Conservation (phyloP, 805 yeast species). For the Schwanniomyces occidentalis region DNA sequence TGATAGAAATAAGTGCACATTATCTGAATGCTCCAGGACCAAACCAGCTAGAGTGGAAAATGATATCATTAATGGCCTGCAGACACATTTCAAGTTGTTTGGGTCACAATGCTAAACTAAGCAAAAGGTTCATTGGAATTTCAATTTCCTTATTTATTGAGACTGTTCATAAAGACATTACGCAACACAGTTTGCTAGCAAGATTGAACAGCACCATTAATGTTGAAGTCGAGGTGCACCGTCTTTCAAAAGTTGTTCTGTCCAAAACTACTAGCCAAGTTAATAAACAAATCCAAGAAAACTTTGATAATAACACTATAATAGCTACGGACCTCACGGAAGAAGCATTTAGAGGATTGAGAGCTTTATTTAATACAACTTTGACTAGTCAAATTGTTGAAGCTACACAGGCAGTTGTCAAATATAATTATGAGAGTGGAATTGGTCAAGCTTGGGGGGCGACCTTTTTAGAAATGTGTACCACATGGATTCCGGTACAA, state of each 20-base stretch:
- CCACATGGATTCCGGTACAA: conserved; percentile 81
- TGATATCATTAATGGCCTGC: conserved; percentile 41
- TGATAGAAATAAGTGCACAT: conserved; percentile 16
- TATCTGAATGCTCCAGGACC: conserved; percentile 19
- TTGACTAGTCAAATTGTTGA: conserved; percentile 59
- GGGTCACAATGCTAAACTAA: conserved; percentile 30
- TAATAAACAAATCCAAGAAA: conserved; percentile 19
- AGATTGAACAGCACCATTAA: conserved; percentile 28
- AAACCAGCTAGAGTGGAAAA: conserved; percentile 46
- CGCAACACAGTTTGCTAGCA: conserved; percentile 18
- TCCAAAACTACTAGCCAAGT: conserved; percentile 16
- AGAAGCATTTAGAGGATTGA: conserved; percentile 52
- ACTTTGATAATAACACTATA: conserved; percentile 35
- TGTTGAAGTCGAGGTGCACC: conserved; percentile 23
- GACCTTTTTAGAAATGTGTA: conserved; percentile 59
- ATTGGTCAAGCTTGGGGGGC: conserved; percentile 49
- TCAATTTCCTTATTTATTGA: conserved; percentile 41
- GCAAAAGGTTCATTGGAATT: conserved; percentile 27
- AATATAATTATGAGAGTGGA: conserved; percentile 33
- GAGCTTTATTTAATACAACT: conserved; percentile 62
- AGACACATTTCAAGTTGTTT: conserved; percentile 39
- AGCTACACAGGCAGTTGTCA: conserved; percentile 54
- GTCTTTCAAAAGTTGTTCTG: conserved; percentile 28
- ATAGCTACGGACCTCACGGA: conserved; percentile 43
- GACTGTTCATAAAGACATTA: conserved; percentile 25